A percentile compares a stretch with the other conserved stretches of the same genome.
Conservation (phyloP, 176 grass and related monocot genomes). For the Tuctoria greenei region DNA sequence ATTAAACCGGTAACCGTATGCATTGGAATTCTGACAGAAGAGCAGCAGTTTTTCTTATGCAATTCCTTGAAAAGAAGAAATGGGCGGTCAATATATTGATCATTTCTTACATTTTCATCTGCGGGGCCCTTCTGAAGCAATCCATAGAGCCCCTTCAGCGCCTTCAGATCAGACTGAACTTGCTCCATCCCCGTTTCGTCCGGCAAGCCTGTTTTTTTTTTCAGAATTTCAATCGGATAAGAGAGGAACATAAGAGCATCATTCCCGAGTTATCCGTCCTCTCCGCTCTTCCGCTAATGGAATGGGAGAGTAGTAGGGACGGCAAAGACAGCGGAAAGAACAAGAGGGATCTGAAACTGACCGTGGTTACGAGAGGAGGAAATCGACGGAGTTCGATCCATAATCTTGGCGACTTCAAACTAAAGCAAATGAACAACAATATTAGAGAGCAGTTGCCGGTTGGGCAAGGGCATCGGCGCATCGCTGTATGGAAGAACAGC, state of each 20-base stretch:
- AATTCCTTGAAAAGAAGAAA: background rate
- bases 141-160: constrained; percentile 57
- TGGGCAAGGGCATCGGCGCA: background rate
- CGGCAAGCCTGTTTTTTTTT: background rate
- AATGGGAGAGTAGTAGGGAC: background rate
- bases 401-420: background rate
- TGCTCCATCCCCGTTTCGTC: constrained; percentile 39
- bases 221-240: background rate
- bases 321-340: background rate
- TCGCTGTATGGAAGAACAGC: background rate
- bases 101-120: constrained; percentile 9
- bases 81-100: background rate
- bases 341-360: background rate
- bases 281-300: background rate
- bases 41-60: background rate
- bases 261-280: background rate
- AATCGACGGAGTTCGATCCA: background rate
- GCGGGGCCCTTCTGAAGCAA: constrained; percentile 34
- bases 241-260: background rate
- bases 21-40: background rate
- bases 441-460: background rate
- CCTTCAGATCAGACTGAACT: constrained; percentile 50
- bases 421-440: background rate
- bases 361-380: background rate
- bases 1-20: background rate